Evolutionary conservation across 192 early-diverging fungal genomes (phyloP).

Genomic region (Pilaira anomala): DNA sequence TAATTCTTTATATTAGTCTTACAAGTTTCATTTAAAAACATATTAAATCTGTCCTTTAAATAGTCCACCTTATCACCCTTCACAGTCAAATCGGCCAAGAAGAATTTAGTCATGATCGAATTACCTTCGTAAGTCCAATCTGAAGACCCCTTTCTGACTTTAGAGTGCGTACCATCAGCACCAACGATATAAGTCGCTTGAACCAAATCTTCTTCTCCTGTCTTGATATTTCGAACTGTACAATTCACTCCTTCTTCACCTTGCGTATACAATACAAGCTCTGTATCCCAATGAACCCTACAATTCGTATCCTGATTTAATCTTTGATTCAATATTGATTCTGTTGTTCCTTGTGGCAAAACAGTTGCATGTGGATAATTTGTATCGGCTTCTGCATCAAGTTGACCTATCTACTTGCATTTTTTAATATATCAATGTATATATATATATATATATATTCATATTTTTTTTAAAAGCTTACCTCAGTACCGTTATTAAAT

Average conservation of each 20-base stretch:
- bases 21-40: constrained; percentile 7
- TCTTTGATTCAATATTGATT: neutral
- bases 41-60: neutral
- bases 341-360: constrained; percentile 20
- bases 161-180: constrained; percentile 35
- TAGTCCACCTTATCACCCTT: constrained; percentile 12
- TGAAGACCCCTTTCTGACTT: constrained; percentile 15
- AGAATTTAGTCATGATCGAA: constrained; percentile 6
- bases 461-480: neutral
- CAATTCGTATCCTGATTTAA: neutral
- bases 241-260: constrained; percentile 10
- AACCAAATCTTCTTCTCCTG: neutral
- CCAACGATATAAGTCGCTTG: constrained; percentile 27
- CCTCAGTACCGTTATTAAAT: neutral
- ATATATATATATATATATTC: neutral
- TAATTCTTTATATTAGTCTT: neutral
- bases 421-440: neutral
- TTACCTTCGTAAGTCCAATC: constrained; percentile 32
- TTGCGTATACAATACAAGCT: constrained; percentile 20
- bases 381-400: constrained; percentile 18
- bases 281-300: constrained; percentile 8
- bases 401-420: constrained; percentile 10
- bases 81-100: constrained; percentile 23
- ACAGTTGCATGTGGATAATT: constrained; percentile 21
- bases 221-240: neutral